A percentile compares a stretch with the other conserved stretches of the same genome.
Evolutionary conservation across 2,329 filamentous ascomycete species (phyloP).

Genomic region (Botrytis deweyae): DNA sequence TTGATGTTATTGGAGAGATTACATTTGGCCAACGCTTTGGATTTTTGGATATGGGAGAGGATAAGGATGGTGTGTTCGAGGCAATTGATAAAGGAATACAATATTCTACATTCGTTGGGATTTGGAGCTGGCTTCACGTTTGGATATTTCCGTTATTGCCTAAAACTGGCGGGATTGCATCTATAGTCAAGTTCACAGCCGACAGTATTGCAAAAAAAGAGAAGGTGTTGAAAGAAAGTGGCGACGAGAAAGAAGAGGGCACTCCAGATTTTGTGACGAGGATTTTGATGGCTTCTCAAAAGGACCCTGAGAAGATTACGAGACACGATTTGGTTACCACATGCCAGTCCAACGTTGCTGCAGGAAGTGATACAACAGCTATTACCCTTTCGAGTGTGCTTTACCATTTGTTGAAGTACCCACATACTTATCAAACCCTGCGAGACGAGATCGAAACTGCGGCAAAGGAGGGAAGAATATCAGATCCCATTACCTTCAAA

Average conservation of each 20-base stretch:
- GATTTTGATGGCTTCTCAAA: slow-evolving; percentile 42
- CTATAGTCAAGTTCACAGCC: slow-evolving; percentile 27
- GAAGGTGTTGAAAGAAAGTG: slow-evolving; percentile 25
- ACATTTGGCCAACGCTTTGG: slow-evolving; percentile 45
- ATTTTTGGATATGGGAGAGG: slow-evolving; percentile 48
- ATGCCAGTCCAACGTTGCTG: slow-evolving; percentile 34
- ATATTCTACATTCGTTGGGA: slow-evolving; percentile 45
- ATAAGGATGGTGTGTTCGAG: slow-evolving; percentile 46
- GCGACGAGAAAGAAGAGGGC: slow-evolving; percentile 21
- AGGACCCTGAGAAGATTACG: slow-evolving; percentile 39
- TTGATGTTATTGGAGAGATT: slow-evolving; percentile 53
- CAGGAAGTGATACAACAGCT: slow-evolving; percentile 49
- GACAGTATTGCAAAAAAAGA: slow-evolving; percentile 28
- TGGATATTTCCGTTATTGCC: slow-evolving; percentile 38
- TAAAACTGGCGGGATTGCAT: slow-evolving; percentile 27
- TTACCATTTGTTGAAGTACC: slow-evolving; percentile 46
- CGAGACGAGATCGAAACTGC: slow-evolving; percentile 40
- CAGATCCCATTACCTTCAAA: slow-evolving; percentile 42
- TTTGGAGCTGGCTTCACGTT: slow-evolving; percentile 45
- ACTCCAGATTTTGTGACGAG: slow-evolving; percentile 45
- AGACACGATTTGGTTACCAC: slow-evolving; percentile 38
- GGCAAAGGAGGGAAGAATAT: slow-evolving; percentile 25
- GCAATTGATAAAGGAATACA: slow-evolving; percentile 41
- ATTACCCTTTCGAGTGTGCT: slow-evolving; percentile 48
- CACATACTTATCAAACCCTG: slow-evolving; percentile 30